Percentiles rank a stretch among this genome's conserved stretches.
These are phyloP conservation scores for Zanthoxylum bungeanum DNA, from an alignment of 345 rosid species.

Conservation along the genomic window DNA sequence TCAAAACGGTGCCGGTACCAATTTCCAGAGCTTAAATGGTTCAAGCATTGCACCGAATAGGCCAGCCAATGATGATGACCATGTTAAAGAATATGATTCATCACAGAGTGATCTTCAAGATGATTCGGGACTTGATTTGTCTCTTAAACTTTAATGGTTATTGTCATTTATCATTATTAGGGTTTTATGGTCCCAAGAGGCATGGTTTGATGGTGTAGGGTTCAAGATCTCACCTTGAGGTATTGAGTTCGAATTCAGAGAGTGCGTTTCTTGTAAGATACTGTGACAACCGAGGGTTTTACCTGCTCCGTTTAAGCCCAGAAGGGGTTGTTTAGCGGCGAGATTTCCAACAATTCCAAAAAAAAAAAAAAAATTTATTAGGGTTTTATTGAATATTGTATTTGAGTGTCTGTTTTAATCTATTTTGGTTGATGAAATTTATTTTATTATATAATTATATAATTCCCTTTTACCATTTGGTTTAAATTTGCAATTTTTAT, in stretches of 20 bases:
- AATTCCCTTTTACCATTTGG: too few species aligned
- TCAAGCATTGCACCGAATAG: background rate
- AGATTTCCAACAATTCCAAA: too few species aligned
- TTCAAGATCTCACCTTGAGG: too few species aligned
- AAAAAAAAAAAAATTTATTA: too few species aligned
- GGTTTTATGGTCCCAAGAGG: too few species aligned
- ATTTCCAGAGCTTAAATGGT: background rate
- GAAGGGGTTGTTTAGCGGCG: too few species aligned
- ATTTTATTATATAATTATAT: background rate
- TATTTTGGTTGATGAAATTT: background rate
- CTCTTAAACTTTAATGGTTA: constrained; percentile 23
- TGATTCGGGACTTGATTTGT: constrained; percentile 24
- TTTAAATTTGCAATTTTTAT: too few species aligned
- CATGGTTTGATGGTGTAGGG: too few species aligned
- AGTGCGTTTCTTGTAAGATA: too few species aligned
- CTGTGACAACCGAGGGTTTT: too few species aligned
- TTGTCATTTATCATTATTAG: background rate
- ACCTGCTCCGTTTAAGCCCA: too few species aligned
- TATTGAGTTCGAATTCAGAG: too few species aligned
- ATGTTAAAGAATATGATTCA: background rate
- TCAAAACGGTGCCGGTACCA: background rate
- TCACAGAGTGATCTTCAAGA: background rate
- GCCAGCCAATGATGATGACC: background rate
- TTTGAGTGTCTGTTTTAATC: background rate
- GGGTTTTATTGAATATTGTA: background rate